Evolutionary conservation across 208 protist genomes (phyloP).

Genomic region (Leptomonas pyrrhocoris): DNA sequence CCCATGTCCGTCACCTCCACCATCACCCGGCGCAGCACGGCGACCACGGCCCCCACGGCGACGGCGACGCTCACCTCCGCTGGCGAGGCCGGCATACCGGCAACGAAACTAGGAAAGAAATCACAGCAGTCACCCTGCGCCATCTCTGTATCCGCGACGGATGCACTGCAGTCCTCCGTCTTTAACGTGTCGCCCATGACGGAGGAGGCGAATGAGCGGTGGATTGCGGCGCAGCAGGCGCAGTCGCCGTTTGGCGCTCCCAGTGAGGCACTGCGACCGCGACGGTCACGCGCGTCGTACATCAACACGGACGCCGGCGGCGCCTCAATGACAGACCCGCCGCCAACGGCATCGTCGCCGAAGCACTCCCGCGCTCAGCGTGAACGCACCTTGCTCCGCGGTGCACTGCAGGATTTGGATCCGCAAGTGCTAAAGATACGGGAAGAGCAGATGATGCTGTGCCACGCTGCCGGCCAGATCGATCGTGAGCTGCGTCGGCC

Average conservation of each 20-base stretch:
- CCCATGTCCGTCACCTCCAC: background rate
- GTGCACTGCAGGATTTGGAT: constrained; percentile 11
- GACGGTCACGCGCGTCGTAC: background rate
- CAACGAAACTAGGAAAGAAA: background rate
- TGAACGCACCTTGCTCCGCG: constrained; percentile 15
- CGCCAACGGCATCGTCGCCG: background rate
- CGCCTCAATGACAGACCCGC: background rate
- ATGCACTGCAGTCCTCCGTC: background rate
- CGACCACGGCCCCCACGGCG: background rate
- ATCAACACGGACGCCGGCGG: background rate
- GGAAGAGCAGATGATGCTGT: constrained; percentile 70
- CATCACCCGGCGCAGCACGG: constrained; percentile 1
- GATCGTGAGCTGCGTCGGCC: constrained; percentile 35
- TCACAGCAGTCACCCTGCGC: background rate
- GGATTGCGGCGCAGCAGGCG: constrained; percentile 1
- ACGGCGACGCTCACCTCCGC: background rate
- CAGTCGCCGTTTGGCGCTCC: background rate
- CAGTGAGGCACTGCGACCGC: background rate
- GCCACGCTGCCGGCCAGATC: constrained; percentile 46
- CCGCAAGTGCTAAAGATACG: constrained; percentile 42
- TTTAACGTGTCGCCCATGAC: background rate
- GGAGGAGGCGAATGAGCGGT: constrained; percentile 3
- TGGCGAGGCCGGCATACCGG: background rate
- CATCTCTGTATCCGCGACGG: background rate
- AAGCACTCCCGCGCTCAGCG: background rate